A percentile compares a stretch with the other conserved stretches of the same genome.
Evolutionary conservation across 768 basidiomycete species (phyloP).

Genomic region (Collybia mongolica): DNA sequence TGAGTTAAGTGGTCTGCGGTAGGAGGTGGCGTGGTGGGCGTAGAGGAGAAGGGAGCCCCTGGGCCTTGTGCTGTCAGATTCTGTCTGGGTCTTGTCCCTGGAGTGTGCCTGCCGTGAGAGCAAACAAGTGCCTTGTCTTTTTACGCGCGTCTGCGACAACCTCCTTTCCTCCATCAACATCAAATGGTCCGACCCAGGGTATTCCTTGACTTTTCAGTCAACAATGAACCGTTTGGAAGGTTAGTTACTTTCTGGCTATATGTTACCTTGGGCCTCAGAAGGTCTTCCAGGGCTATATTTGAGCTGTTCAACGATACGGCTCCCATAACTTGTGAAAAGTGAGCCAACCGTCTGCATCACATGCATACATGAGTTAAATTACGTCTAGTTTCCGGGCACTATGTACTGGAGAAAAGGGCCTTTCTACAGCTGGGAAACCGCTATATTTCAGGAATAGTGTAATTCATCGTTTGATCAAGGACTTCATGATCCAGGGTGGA

Average conservation of each 20-base stretch:
- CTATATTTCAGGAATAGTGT: constrained; percentile 82
- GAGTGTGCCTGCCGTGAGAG: constrained; percentile 14
- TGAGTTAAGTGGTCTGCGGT: too few relatives aligned
- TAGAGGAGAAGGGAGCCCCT: neutral
- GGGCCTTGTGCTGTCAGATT: neutral
- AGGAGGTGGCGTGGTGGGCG: neutral
- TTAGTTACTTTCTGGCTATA: constrained; percentile 18
- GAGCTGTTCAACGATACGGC: constrained; percentile 74
- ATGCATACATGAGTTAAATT: constrained; percentile 5
- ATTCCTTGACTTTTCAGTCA: constrained; percentile 66
- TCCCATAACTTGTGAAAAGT: constrained; percentile 86
- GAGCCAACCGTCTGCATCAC: constrained; percentile 12
- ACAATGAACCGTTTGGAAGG: constrained; percentile 54
- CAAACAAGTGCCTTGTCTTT: neutral
- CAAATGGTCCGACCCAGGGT: constrained; percentile 60
- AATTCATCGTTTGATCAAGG: constrained; percentile 75
- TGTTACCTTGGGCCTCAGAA: constrained; percentile 5
- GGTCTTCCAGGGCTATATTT: constrained; percentile 54
- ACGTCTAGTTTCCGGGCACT: constrained; percentile 74
- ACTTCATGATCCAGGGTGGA: constrained; percentile 83
- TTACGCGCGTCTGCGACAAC: constrained; percentile 5
- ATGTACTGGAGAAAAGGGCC: constrained; percentile 84
- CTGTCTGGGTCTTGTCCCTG: neutral
- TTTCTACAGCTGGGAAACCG: constrained; percentile 65
- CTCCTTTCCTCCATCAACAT: constrained; percentile 5